Percentiles rank a stretch among this genome's conserved stretches.
phyloP scores from a whole-genome alignment of 140 eudicot genomes.

The Stevia rebaudiana region DNA sequence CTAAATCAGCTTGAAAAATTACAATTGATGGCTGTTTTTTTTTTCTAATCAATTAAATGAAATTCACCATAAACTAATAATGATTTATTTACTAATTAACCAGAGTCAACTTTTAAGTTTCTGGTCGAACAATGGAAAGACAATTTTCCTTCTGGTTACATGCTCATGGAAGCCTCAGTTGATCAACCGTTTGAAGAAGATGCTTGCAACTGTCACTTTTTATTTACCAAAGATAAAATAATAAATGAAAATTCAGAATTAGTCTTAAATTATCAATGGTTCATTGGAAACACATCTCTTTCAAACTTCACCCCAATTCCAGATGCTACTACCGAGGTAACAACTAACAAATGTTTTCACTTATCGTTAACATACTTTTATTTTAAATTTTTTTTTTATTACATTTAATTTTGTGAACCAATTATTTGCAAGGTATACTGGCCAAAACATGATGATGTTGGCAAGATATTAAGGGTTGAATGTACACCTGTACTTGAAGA shows the following conservation, averaged over 20 bases:
- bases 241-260: slow-evolving; percentile 44
- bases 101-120: slow-evolving; percentile 89
- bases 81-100: slow-evolving; percentile 5
- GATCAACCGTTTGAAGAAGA: slow-evolving; percentile 90
- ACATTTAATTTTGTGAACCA: slow-evolving; percentile 8
- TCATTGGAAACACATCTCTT: slow-evolving; percentile 61
- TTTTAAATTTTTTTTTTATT: not conserved
- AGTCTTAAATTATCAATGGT: slow-evolving; percentile 81
- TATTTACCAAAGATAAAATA: slow-evolving; percentile 50
- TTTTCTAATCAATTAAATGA: slow-evolving; percentile 5
- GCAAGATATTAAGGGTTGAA: slow-evolving; percentile 75
- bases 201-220: slow-evolving; percentile 88
- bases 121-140: slow-evolving; percentile 87
- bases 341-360: not conserved
- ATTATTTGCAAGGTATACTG: slow-evolving; percentile 52
- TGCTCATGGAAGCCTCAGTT: slow-evolving; percentile 65
- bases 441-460: slow-evolving; percentile 72
- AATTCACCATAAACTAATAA: not conserved
- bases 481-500: slow-evolving; percentile 76
- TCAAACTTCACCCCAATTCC: slow-evolving; percentile 60
- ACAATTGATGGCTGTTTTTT: not conserved
- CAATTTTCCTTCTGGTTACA: slow-evolving; percentile 77
- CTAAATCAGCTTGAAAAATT: slow-evolving; percentile 2
- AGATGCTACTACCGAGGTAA: slow-evolving; percentile 73
- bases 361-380: not conserved